Evolutionary conservation across 345 rosid genomes (phyloP).

Genomic region (Salix koriyanagi): DNA sequence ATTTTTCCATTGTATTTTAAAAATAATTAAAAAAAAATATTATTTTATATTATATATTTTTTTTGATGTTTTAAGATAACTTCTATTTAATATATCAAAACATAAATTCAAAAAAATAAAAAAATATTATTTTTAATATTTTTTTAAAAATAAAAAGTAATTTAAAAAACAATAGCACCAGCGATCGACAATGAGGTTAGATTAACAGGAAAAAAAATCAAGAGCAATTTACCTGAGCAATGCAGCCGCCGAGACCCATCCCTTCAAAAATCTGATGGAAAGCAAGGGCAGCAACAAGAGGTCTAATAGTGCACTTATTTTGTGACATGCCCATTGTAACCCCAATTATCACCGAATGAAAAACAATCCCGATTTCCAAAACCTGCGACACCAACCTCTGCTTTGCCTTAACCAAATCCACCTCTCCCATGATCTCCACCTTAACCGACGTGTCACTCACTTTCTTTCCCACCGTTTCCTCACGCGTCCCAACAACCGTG

Average conservation of each 20-base stretch:
- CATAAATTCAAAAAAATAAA: no score
- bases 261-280: slow-evolving; percentile 97
- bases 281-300: slow-evolving; percentile 80
- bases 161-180: no score
- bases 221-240: slow-evolving; percentile 65
- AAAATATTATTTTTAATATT: no score
- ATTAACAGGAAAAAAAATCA: neutral
- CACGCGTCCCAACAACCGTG: slow-evolving; percentile 39
- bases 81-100: no score
- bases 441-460: slow-evolving; percentile 28
- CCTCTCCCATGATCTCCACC: slow-evolving; percentile 24
- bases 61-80: no score
- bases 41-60: no score
- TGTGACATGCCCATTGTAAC: slow-evolving; percentile 97
- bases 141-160: no score
- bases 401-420: slow-evolving; percentile 53
- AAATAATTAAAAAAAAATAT: no score
- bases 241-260: slow-evolving; percentile 97
- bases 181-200: neutral
- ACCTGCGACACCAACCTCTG: slow-evolving; percentile 86
- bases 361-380: slow-evolving; percentile 87
- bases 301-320: slow-evolving; percentile 81
- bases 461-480: slow-evolving; percentile 25
- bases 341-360: slow-evolving; percentile 91
- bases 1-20: no score